A percentile compares a stretch with the other conserved stretches of the same genome.
Evolutionary conservation across 1,284 basidiomycete species (phyloP).

Genomic region (Tylopilus orsonianus): DNA sequence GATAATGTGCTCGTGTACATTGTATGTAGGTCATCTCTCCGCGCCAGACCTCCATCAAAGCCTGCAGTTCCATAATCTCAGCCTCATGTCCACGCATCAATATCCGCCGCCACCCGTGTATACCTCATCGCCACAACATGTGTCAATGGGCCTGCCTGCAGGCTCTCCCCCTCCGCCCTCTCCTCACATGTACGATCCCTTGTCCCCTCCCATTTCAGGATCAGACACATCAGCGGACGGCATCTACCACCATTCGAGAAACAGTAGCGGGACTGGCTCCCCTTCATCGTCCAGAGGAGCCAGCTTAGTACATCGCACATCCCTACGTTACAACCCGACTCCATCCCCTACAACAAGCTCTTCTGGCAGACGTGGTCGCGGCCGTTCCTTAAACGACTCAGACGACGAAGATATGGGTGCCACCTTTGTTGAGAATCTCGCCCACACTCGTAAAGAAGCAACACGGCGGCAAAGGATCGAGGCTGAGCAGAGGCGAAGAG

Average conservation of each 20-base stretch:
- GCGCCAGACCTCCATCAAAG: slow-evolving; percentile 52
- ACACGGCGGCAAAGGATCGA: slow-evolving; percentile 80
- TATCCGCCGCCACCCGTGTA: slow-evolving; percentile 47
- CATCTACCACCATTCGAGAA: slow-evolving; percentile 66
- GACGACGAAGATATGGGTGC: slow-evolving; percentile 77
- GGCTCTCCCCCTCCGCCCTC: slow-evolving; percentile 68
- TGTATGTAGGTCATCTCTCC: slow-evolving; percentile 53
- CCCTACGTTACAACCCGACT: slow-evolving; percentile 71
- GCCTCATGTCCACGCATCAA: slow-evolving; percentile 49
- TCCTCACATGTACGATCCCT: slow-evolving; percentile 75
- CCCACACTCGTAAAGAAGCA: slow-evolving; percentile 77
- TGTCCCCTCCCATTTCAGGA: slow-evolving; percentile 79
- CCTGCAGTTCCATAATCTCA: slow-evolving; percentile 50
- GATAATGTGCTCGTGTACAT: slow-evolving; percentile 51
- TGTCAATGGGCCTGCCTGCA: slow-evolving; percentile 48
- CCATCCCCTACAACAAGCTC: slow-evolving; percentile 72
- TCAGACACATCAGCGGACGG: slow-evolving; percentile 82
- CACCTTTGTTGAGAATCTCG: slow-evolving; percentile 62
- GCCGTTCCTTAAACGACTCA: slow-evolving; percentile 64
- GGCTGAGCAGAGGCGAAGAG: slow-evolving; percentile 82
- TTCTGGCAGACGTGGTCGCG: slow-evolving; percentile 62
- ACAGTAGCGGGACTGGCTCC: slow-evolving; percentile 73
- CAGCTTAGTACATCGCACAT: slow-evolving; percentile 69
- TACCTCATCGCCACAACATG: slow-evolving; percentile 52
- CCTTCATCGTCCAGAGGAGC: slow-evolving; percentile 71